These are phyloP conservation scores for Ophiosphaerella herpotricha DNA, from an alignment of 2,329 filamentous ascomycete species.

Conservation along the genomic window DNA sequence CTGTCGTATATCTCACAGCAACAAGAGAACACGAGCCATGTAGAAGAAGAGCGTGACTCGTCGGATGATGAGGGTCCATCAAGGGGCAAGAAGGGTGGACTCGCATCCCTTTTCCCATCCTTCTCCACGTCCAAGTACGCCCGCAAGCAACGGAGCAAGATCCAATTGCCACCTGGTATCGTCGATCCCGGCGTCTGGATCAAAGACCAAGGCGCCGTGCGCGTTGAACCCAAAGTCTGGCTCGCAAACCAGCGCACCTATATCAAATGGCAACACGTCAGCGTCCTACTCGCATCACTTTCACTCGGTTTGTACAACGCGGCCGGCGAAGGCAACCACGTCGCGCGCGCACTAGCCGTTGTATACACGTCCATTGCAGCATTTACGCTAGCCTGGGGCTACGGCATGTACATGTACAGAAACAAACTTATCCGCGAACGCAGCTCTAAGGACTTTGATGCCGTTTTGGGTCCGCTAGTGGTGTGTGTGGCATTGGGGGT, in stretches of 20 bases:
- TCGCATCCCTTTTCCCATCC: conserved; percentile 77
- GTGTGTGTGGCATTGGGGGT: conserved; percentile 78
- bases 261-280: conserved; percentile 98
- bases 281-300: conserved; percentile 80
- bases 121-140: conserved; percentile 78
- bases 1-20: conserved; percentile 17
- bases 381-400: conserved; percentile 88
- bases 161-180: conserved; percentile 81
- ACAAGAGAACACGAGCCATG: conserved; percentile 39
- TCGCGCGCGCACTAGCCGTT: conserved; percentile 79
- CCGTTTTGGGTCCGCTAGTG: conserved; percentile 79
- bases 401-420: conserved; percentile 76
- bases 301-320: conserved; percentile 88
- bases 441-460: conserved; percentile 93
- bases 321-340: conserved; percentile 71
- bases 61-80: conserved; percentile 54
- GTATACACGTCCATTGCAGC: conserved; percentile 81
- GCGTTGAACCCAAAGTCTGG: conserved; percentile 98
- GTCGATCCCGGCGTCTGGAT: conserved; percentile 83
- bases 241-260: conserved; percentile 98
- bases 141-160: conserved; percentile 53
- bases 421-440: conserved; percentile 79
- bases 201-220: conserved; percentile 89
- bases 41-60: conserved; percentile 53
- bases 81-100: conserved; percentile 47